phyloP scores from a whole-genome alignment of 768 basidiomycete species.

The Mycena leptocephala region DNA sequence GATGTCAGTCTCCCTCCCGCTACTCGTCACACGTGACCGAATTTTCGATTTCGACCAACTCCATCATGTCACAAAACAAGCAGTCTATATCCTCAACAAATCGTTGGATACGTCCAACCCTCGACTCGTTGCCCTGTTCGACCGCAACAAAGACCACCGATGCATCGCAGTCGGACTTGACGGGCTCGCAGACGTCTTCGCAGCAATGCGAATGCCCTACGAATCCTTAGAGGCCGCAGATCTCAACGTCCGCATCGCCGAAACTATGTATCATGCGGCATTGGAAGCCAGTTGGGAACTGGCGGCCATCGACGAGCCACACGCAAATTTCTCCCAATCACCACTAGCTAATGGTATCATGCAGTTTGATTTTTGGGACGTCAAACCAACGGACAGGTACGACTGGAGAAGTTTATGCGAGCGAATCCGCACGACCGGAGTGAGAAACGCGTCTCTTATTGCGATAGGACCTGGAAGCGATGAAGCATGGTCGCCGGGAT shows the following conservation, averaged over 20 bases:
- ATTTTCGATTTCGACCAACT: not conserved
- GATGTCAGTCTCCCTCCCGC: not conserved
- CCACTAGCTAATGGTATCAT: not conserved
- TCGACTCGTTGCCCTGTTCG: not conserved
- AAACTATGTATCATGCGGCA: not conserved
- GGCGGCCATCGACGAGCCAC: not conserved
- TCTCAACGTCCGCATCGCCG: not conserved
- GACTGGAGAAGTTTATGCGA: not conserved
- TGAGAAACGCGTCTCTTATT: not conserved
- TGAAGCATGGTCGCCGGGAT: not conserved
- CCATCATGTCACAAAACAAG: not conserved
- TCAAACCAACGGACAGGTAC: not conserved
- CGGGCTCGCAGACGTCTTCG: not conserved
- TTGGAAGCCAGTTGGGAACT: conserved; percentile 1
- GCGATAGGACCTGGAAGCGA: not conserved
- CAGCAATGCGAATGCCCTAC: not conserved
- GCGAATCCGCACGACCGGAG: not conserved
- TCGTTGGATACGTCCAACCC: not conserved
- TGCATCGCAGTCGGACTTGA: not conserved
- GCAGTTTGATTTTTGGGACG: not conserved
- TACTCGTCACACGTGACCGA: not conserved
- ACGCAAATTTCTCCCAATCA: not conserved
- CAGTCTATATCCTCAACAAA: not conserved
- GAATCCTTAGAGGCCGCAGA: not conserved
- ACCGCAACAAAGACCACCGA: not conserved